These are phyloP conservation scores for Lizonia empirigonia DNA, from an alignment of 2,329 filamentous ascomycete genomes.

Conservation along the genomic window DNA sequence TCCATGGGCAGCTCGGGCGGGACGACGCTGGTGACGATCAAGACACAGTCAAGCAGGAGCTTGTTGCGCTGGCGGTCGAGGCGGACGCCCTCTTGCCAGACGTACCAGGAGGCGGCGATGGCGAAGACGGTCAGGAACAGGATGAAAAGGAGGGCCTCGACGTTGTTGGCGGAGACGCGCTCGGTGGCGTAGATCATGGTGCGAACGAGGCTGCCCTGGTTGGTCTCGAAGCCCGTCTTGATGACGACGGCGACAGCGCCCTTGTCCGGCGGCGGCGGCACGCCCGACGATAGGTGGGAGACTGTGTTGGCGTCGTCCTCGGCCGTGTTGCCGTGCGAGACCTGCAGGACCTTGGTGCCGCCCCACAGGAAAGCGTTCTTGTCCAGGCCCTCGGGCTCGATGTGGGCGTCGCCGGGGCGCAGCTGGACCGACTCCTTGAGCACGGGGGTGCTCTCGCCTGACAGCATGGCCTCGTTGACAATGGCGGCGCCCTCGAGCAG, in stretches of 20 bases:
- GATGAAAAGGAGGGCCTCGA: conserved; percentile 95
- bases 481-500: conserved; percentile 94
- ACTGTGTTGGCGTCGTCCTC: conserved; percentile 66
- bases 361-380: conserved; percentile 97
- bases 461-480: conserved; percentile 99
- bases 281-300: conserved; percentile 73
- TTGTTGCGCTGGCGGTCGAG: conserved; percentile 97
- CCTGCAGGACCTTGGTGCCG: conserved; percentile 94
- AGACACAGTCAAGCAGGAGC: conserved; percentile 92
- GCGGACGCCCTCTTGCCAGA: conserved; percentile 94
- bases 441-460: conserved; percentile 94
- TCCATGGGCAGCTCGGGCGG: conserved; percentile 99
- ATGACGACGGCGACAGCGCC: conserved; percentile 92
- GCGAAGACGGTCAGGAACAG: conserved; percentile 96
- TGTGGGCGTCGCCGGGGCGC: conserved; percentile 75
- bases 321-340: conserved; percentile 82
- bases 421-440: conserved; percentile 96
- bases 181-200: conserved; percentile 99
- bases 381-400: conserved; percentile 90
- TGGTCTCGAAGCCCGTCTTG: conserved; percentile 98
- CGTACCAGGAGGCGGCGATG: conserved; percentile 97
- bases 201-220: conserved; percentile 93
- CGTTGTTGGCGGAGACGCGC: conserved; percentile 97
- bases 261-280: conserved; percentile 85
- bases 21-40: conserved; percentile 97